A percentile compares a stretch with the other conserved stretches of the same genome.
Conservation (phyloP, 441 rosid genomes). For the Monsonia emarginata region DNA sequence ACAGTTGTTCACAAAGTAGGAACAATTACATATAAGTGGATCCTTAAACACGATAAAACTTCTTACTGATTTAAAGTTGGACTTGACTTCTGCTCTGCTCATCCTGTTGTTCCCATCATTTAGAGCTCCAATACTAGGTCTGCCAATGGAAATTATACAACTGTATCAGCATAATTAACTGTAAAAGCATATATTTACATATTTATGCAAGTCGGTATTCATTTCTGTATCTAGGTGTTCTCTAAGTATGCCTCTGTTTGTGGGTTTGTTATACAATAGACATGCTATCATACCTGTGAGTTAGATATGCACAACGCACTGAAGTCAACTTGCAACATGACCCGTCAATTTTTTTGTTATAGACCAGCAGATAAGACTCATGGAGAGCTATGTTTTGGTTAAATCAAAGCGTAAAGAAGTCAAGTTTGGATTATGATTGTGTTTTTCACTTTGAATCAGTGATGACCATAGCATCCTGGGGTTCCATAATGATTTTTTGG, state of each 20-base stretch:
- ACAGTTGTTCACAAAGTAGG: conserved; percentile 17
- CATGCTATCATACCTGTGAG: neutral
- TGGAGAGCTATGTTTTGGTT: neutral
- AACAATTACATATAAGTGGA: conserved; percentile 12
- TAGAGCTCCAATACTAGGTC: conserved; percentile 74
- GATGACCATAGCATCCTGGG: neutral
- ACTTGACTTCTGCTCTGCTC: conserved; percentile 16
- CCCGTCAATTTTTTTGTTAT: neutral
- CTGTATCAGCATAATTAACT: conserved; percentile 12
- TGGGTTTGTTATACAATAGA: neutral
- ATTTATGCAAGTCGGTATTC: neutral
- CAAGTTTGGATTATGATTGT: neutral
- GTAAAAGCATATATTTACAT: neutral
- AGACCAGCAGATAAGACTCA: neutral
- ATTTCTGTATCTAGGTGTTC: neutral
- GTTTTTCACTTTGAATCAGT: neutral
- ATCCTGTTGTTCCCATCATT: conserved; percentile 11
- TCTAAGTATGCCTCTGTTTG: neutral
- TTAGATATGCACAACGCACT: neutral
- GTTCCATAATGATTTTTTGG: neutral
- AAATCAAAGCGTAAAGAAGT: neutral
- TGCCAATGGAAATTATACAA: conserved; percentile 24
- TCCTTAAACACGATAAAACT: conserved; percentile 15
- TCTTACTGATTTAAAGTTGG: neutral
- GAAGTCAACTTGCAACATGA: neutral